Percentiles rank a stretch among this genome's conserved stretches.
These are phyloP conservation scores for Persicaria tinctoria DNA, from an alignment of 148 eudicot genomes.

Conservation along the genomic window DNA sequence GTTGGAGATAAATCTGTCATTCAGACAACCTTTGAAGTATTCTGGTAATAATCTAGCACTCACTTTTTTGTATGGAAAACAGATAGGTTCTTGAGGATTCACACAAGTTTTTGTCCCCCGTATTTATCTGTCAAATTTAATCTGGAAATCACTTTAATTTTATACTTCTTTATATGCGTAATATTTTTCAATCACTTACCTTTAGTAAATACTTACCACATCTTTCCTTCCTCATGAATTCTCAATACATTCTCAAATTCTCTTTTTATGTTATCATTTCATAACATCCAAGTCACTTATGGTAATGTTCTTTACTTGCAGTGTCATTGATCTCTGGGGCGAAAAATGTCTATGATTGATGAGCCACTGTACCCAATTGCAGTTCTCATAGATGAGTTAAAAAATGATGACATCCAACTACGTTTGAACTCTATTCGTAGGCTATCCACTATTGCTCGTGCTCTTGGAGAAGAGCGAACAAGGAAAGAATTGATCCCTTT, in stretches of 20 bases:
- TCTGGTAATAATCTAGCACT: no score
- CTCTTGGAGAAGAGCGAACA: constrained; percentile 50
- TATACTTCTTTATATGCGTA: neutral
- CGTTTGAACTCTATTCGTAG: constrained; percentile 50
- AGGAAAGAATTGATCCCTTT: constrained; percentile 54
- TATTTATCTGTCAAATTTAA: neutral
- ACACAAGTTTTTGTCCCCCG: neutral
- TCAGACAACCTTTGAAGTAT: neutral
- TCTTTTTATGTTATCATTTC: neutral
- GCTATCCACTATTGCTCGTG: constrained; percentile 49
- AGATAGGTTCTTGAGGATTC: neutral
- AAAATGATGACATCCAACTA: constrained; percentile 37
- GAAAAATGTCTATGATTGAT: constrained; percentile 43
- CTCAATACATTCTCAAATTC: neutral
- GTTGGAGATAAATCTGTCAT: neutral
- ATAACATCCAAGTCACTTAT: neutral
- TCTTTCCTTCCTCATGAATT: neutral
- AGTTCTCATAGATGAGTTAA: constrained; percentile 36
- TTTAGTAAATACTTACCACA: neutral
- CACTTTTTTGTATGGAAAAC: neutral
- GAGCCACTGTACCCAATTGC: constrained; percentile 51
- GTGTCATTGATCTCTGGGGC: neutral
- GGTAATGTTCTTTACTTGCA: neutral
- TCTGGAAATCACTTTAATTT: neutral
- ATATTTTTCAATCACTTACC: neutral